phyloP scores from a whole-genome alignment of 2,329 filamentous ascomycete species.

The Calonectria montana region DNA sequence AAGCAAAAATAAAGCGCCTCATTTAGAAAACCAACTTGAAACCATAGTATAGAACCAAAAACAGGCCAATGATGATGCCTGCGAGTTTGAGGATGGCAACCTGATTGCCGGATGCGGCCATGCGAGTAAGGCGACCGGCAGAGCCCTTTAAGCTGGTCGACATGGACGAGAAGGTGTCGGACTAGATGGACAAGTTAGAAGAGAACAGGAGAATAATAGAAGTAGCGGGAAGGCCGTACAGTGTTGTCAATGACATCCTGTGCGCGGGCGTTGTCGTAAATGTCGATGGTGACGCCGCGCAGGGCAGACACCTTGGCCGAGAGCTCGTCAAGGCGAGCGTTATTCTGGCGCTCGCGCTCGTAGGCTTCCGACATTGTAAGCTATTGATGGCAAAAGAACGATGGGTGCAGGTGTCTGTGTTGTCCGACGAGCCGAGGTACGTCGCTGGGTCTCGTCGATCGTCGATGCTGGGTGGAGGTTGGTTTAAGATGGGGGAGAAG shows the following conservation, averaged over 20 bases:
- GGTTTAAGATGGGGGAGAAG: background rate
- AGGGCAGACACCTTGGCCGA: conserved; percentile 91
- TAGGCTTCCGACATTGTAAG: conserved; percentile 77
- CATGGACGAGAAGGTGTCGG: conserved; percentile 92
- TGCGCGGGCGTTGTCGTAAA: conserved; percentile 93
- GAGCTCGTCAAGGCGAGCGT: conserved; percentile 91
- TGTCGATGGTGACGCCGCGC: conserved; percentile 94
- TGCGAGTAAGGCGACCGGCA: conserved; percentile 83
- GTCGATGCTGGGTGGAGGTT: background rate
- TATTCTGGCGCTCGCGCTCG: conserved; percentile 90
- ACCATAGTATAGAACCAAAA: conserved; percentile 82
- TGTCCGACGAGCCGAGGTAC: background rate
- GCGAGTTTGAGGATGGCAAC: conserved; percentile 91
- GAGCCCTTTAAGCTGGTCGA: conserved; percentile 85
- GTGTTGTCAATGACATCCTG: conserved; percentile 91
- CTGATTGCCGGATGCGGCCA: conserved; percentile 92
- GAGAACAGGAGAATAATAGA: background rate
- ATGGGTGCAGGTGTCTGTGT: background rate
- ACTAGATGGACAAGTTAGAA: conserved; percentile 58
- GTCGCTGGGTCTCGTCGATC: background rate
- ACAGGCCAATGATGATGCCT: conserved; percentile 79
- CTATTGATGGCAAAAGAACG: background rate
- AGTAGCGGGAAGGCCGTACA: conserved; percentile 60
- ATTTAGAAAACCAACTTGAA: conserved; percentile 70
- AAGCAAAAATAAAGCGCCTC: background rate